These are phyloP conservation scores for Calonectria leucothoes DNA, from an alignment of 2,329 filamentous ascomycete genomes.

Conservation along the genomic window DNA sequence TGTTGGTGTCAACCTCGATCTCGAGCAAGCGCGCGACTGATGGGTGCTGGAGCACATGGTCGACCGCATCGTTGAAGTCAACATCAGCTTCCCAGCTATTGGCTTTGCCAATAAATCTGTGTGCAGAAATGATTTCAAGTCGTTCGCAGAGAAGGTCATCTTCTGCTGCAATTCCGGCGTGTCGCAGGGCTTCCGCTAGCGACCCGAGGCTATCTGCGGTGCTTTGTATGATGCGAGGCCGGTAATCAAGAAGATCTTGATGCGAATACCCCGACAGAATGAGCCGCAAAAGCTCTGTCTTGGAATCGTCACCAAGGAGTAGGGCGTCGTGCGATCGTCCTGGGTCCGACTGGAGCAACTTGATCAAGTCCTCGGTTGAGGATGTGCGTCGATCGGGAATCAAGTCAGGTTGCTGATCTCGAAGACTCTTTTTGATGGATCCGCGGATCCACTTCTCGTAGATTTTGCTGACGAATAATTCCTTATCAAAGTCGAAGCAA, in stretches of 20 bases:
- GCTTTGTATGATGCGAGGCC: not conserved
- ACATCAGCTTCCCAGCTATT: not conserved
- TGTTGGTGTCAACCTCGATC: too few relatives aligned
- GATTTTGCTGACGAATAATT: not conserved
- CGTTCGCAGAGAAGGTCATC: not conserved
- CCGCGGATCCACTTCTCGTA: not conserved
- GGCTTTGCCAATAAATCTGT: not conserved
- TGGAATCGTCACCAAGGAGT: not conserved
- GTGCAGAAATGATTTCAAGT: not conserved
- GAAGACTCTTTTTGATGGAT: not conserved
- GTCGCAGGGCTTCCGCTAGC: not conserved
- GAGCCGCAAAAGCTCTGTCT: not conserved
- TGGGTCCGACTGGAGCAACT: not conserved
- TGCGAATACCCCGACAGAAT: not conserved
- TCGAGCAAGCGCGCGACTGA: not conserved
- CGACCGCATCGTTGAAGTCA: not conserved
- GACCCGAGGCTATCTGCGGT: not conserved
- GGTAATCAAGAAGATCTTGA: not conserved
- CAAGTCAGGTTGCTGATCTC: not conserved
- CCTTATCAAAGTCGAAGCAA: not conserved
- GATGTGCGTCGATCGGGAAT: not conserved
- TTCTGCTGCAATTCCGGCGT: not conserved
- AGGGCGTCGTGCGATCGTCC: not conserved
- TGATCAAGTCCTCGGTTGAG: not conserved
- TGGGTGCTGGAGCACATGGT: not conserved